A percentile compares a stretch with the other conserved stretches of the same genome.
phyloP scores from a whole-genome alignment of 345 rosid genomes.

The Syzygium oleosum region DNA sequence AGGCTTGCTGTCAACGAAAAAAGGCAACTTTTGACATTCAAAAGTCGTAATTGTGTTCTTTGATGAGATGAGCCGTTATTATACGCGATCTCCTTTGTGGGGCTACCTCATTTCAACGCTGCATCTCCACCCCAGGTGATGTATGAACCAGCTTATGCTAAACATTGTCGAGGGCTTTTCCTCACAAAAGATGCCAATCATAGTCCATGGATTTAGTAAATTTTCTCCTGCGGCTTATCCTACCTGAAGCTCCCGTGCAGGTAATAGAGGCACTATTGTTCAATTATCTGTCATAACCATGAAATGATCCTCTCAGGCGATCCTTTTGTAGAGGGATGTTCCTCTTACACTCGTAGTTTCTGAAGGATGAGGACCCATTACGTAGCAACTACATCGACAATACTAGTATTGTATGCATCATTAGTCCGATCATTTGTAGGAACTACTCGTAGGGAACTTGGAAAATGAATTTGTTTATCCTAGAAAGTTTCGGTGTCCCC shows the following conservation, averaged over 20 bases:
- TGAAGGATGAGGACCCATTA: neutral
- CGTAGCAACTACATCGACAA: neutral
- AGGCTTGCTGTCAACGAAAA: neutral
- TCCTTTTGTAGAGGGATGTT: neutral
- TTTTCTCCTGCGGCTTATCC: neutral
- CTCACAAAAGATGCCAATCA: neutral
- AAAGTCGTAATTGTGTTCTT: neutral
- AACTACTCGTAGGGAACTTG: accelerated
- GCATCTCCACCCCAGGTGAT: neutral
- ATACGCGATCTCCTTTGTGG: neutral
- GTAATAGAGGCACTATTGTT: neutral
- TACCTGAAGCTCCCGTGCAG: neutral
- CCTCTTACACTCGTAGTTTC: neutral
- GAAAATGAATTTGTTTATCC: neutral
- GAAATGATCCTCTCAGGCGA: neutral
- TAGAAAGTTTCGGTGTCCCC: neutral
- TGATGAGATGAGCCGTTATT: neutral
- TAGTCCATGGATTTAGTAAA: neutral
- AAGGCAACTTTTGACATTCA: neutral
- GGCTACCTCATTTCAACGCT: neutral
- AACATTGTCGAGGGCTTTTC: neutral
- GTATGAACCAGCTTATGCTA: neutral
- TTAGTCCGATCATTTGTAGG: neutral
- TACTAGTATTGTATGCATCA: accelerated
- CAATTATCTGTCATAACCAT: neutral